These are phyloP conservation scores for Yamadazyma membranifaciens DNA, from an alignment of 1,139 yeast genomes.

Conservation along the genomic window DNA sequence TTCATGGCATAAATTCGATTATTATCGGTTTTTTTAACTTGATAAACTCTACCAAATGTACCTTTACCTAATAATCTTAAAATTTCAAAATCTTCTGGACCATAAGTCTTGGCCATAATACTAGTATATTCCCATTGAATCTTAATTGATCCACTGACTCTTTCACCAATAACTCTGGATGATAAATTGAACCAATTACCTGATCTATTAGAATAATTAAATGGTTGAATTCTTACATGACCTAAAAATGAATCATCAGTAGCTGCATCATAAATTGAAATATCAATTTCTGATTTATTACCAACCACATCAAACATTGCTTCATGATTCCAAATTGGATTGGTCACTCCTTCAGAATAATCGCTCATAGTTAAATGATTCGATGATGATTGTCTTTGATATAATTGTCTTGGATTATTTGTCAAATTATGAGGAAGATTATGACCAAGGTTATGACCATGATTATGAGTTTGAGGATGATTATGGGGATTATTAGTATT, in stretches of 20 bases:
- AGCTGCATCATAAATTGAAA: slow-evolving; percentile 82
- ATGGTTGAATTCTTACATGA: slow-evolving; percentile 72
- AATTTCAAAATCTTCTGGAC: slow-evolving; percentile 92
- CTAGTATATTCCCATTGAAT: slow-evolving; percentile 73
- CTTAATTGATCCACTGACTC: slow-evolving; percentile 73
- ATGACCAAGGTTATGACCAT: background rate
- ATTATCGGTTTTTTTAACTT: slow-evolving; percentile 87
- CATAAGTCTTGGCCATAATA: slow-evolving; percentile 70
- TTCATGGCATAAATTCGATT: slow-evolving; percentile 95
- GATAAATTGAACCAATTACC: slow-evolving; percentile 74
- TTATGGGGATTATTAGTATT: background rate
- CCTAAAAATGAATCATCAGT: slow-evolving; percentile 85
- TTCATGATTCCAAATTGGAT: slow-evolving; percentile 87
- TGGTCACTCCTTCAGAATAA: slow-evolving; percentile 31
- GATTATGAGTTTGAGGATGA: background rate
- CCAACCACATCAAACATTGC: slow-evolving; percentile 91
- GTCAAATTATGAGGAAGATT: background rate
- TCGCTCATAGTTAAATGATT: slow-evolving; percentile 47
- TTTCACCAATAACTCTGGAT: slow-evolving; percentile 74
- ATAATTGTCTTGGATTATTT: slow-evolving; percentile 16
- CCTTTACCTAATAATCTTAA: slow-evolving; percentile 90
- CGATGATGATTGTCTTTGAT: slow-evolving; percentile 66
- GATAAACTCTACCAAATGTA: slow-evolving; percentile 96
- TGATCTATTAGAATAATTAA: slow-evolving; percentile 34
- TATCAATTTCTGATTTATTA: slow-evolving; percentile 75